Evolutionary conservation across 2,329 filamentous ascomycete species (phyloP).

Genomic region (Cladosporium colombiae): DNA sequence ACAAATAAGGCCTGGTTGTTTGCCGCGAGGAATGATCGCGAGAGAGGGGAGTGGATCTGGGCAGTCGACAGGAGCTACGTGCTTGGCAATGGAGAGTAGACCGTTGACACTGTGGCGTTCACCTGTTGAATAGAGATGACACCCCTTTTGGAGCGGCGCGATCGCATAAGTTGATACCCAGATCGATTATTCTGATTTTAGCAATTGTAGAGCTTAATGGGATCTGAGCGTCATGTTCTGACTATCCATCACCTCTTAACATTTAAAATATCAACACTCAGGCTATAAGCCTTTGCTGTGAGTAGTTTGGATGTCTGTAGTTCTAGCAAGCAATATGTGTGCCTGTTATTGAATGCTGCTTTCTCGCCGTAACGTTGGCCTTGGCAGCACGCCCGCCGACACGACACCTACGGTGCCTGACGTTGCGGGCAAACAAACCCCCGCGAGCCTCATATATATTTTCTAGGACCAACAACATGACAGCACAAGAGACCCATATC

Average conservation of each 20-base stretch:
- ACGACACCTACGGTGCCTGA: neutral
- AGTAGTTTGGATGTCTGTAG: neutral
- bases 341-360: neutral
- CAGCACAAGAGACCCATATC: neutral
- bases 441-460: neutral
- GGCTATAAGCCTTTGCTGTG: too few relatives aligned
- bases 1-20: constrained; percentile 95
- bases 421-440: neutral
- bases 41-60: constrained; percentile 97
- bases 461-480: neutral
- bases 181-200: constrained; percentile 4
- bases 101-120: neutral
- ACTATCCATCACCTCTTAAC: neutral
- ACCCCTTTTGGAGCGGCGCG: constrained; percentile 3
- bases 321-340: neutral
- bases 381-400: neutral
- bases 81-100: constrained; percentile 14
- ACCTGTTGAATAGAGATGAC: neutral
- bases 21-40: constrained; percentile 80
- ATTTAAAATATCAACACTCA: neutral
- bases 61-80: constrained; percentile 84
- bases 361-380: neutral
- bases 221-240: neutral
- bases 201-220: neutral
- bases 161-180: constrained; percentile 18